Evolutionary conservation across 1,139 yeast species (phyloP).

Genomic region (Blastobotrys buckinghamii): DNA sequence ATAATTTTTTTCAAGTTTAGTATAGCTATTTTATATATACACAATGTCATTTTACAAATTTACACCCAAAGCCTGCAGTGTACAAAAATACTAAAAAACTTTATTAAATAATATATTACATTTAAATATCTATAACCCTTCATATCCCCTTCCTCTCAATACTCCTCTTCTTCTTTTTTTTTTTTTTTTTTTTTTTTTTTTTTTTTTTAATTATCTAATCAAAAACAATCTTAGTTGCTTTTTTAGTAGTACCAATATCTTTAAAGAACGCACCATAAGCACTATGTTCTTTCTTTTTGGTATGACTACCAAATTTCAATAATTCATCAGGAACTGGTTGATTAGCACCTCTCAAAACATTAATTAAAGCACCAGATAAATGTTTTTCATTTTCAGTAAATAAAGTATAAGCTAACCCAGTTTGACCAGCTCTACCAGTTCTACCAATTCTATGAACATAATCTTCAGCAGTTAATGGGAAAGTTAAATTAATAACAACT

Average conservation of each 20-base stretch:
- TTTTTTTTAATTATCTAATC: slow-evolving; percentile 20
- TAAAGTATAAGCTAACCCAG: slow-evolving; percentile 90
- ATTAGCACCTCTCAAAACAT: slow-evolving; percentile 86
- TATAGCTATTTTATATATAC: no score
- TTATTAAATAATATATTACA: no score
- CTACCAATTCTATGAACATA: slow-evolving; percentile 98
- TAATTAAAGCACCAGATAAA: slow-evolving; percentile 89
- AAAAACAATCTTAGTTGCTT: slow-evolving; percentile 89
- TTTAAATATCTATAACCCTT: no score
- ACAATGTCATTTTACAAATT: no score
- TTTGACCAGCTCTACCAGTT: slow-evolving; percentile 97
- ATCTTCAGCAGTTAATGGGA: slow-evolving; percentile 97
- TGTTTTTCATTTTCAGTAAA: slow-evolving; percentile 98
- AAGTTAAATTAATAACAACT: slow-evolving; percentile 90
- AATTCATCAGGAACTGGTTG: slow-evolving; percentile 97
- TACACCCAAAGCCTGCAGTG: no score
- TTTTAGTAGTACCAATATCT: slow-evolving; percentile 79
- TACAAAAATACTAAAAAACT: no score
- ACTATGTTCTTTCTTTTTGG: slow-evolving; percentile 93
- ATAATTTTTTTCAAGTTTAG: no score
- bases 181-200: no score
- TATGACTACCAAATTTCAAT: slow-evolving; percentile 93
- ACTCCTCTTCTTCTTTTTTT: no score
- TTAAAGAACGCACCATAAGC: slow-evolving; percentile 96
- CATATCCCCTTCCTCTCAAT: no score